Conservation (phyloP, 2,329 filamentous ascomycete species). For the Neodidymelliopsis sp. region DNA sequence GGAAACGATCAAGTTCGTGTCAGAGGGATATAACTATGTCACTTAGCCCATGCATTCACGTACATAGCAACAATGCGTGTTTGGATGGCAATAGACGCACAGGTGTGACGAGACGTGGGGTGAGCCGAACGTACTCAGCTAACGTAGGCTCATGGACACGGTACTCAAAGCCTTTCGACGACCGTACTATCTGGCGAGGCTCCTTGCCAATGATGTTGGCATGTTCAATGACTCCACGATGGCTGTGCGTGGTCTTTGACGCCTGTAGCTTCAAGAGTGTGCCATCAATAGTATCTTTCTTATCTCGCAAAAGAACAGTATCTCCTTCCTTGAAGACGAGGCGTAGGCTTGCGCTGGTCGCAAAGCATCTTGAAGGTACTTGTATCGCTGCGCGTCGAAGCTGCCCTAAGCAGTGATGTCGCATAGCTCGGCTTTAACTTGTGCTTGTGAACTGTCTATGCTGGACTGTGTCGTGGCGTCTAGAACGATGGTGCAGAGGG, state of each 20-base stretch:
- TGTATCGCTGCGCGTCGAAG: constrained; percentile 10
- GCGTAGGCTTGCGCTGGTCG: constrained; percentile 24
- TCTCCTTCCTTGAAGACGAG: constrained; percentile 49
- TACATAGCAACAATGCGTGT: not conserved
- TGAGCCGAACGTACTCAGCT: constrained; percentile 75
- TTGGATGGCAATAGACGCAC: constrained; percentile 53
- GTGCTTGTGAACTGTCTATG: not conserved
- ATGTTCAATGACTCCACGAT: constrained; percentile 60
- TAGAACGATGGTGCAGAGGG: constrained; percentile 15
- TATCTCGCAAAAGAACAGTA: constrained; percentile 53
- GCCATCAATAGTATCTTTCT: constrained; percentile 46
- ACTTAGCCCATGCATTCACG: not conserved
- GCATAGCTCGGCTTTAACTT: constrained; percentile 31
- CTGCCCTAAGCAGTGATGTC: constrained; percentile 14
- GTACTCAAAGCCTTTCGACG: constrained; percentile 61
- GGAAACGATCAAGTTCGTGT: constrained; percentile 77
- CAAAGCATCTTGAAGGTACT: constrained; percentile 25
- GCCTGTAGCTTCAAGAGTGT: constrained; percentile 51
- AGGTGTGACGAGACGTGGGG: constrained; percentile 76
- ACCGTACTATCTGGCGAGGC: constrained; percentile 65
- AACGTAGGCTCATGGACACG: constrained; percentile 71
- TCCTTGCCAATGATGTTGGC: constrained; percentile 69
- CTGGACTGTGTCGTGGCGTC: not conserved
- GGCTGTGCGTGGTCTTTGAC: constrained; percentile 46
- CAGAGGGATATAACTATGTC: constrained; percentile 73